Evolutionary conservation across 2,329 filamentous ascomycete species (phyloP), one percentile per base, ranked within the genome.

Genomic region (Beauveria sp.): DNA sequence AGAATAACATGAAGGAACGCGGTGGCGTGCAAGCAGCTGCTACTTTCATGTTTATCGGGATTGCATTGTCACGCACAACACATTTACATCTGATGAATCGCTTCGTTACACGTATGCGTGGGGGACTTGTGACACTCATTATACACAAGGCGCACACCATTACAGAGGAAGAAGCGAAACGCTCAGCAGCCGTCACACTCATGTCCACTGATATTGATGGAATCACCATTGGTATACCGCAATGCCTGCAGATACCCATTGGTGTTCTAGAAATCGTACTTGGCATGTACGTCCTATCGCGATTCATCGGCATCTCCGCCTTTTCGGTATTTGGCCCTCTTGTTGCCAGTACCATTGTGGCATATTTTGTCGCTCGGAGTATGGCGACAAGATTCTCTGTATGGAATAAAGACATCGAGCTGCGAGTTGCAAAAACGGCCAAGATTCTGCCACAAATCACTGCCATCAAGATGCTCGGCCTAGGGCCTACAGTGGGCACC

Each of bases 81-180:
- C 24, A 28, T n/a, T 18, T 42, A 16, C 55, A 60, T 20, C 24
- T 53, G 2, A 52, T 46, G 43, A 53, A 60, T 20, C 71, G 71
- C 22, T 66, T 68, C 42, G 70, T 74, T 43, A 69, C 71, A 12
- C 68, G 71, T 63, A 58, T 71, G 24, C 71, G 74, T 10, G 73
- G 69, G 1, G 67, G 66, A 1, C 67, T 76, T 16, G 63, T 73
- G 7, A 76, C 79, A 0, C 73, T 81, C 66, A 76, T 85, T 18
- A 83, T 80, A 64, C 73, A 75, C n/a, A 78, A 79, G 63, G 77
- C 76, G 0, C 63, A 77, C 3, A 62, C 65, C 1, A 62, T 77
- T 9, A 67, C 69, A n/a, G 65, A 66, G 3, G 66, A 65, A 3
- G 62, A 66, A 1, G 67, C 69, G 5, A 71, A 73, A 20, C 72